Percentiles rank a stretch among this genome's conserved stretches.
These are phyloP conservation scores for Talaromyces sp. DNA, from an alignment of 2,329 filamentous ascomycete species.

Conservation along the genomic window DNA sequence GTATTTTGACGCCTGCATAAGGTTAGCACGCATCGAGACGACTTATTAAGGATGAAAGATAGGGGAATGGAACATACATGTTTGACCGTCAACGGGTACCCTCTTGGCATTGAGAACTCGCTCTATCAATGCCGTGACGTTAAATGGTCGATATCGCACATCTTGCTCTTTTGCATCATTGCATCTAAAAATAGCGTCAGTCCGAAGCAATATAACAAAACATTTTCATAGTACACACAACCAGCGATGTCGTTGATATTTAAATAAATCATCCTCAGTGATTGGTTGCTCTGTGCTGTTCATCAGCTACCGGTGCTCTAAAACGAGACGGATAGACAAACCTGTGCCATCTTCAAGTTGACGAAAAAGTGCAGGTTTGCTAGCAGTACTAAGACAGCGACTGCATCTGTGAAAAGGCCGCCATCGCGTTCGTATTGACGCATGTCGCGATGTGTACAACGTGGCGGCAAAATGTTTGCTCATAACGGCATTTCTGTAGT, in stretches of 20 bases:
- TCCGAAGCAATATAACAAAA: neutral
- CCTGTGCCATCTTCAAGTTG: slow-evolving; percentile 19
- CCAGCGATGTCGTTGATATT: slow-evolving; percentile 31
- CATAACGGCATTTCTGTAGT: slow-evolving; percentile 2
- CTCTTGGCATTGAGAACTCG: slow-evolving; percentile 16
- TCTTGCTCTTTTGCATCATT: slow-evolving; percentile 29
- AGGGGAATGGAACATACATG: slow-evolving; percentile 1
- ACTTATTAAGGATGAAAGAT: neutral
- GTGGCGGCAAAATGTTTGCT: neutral
- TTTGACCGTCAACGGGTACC: neutral
- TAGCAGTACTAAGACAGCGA: neutral
- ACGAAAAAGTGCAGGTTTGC: slow-evolving; percentile 14
- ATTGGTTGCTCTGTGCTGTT: slow-evolving; percentile 22
- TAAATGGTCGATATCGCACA: slow-evolving; percentile 31
- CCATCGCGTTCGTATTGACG: neutral
- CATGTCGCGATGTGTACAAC: neutral
- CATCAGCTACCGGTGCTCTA: neutral
- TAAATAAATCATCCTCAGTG: slow-evolving; percentile 28
- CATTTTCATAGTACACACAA: slow-evolving; percentile 24
- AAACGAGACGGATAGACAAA: neutral
- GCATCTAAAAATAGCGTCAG: slow-evolving; percentile 24
- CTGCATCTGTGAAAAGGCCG: neutral
- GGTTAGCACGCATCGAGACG: neutral
- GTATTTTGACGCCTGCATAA: slow-evolving; percentile 21
- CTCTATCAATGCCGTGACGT: slow-evolving; percentile 27